phyloP scores from a whole-genome alignment of 257 asterid genomes.

The Ajuga chamaepitys region DNA sequence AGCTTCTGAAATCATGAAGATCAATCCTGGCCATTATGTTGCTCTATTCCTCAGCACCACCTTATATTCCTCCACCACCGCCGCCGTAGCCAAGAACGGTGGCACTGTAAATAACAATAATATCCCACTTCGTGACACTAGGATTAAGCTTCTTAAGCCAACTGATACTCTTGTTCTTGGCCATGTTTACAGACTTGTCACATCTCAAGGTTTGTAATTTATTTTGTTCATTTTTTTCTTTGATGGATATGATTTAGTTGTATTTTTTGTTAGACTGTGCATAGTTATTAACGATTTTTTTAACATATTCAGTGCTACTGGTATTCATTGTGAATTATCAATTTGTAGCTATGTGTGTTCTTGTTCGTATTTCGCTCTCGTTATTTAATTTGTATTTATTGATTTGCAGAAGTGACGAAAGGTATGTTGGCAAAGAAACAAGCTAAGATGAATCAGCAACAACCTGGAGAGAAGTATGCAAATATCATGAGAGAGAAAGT shows the following conservation, averaged over 20 bases:
- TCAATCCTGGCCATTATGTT: conserved; percentile 81
- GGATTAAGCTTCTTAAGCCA: conserved; percentile 78
- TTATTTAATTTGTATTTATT: background rate
- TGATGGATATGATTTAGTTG: too few species aligned
- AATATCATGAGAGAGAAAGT: conserved; percentile 27
- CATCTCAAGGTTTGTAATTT: conserved; percentile 57
- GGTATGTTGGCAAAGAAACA: conserved; percentile 73
- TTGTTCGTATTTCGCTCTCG: too few species aligned
- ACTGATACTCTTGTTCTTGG: conserved; percentile 74
- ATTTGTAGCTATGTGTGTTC: too few species aligned
- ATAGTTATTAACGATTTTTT: too few species aligned
- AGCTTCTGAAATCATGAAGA: conserved; percentile 68
- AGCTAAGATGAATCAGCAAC: conserved; percentile 52
- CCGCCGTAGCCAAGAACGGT: conserved; percentile 19
- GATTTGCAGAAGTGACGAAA: conserved; percentile 55
- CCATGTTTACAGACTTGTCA: conserved; percentile 76
- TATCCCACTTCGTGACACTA: conserved; percentile 48
- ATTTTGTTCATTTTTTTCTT: background rate
- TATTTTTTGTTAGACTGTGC: too few species aligned
- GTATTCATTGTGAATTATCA: too few species aligned
- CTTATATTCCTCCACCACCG: conserved; percentile 32
- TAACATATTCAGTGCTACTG: too few species aligned
- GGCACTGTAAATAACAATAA: background rate
- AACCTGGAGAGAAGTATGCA: conserved; percentile 21
- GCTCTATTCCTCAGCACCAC: conserved; percentile 93